These are phyloP conservation scores for Penicillium sclerotigenum DNA, from an alignment of 2,329 filamentous ascomycete species.

Conservation along the genomic window DNA sequence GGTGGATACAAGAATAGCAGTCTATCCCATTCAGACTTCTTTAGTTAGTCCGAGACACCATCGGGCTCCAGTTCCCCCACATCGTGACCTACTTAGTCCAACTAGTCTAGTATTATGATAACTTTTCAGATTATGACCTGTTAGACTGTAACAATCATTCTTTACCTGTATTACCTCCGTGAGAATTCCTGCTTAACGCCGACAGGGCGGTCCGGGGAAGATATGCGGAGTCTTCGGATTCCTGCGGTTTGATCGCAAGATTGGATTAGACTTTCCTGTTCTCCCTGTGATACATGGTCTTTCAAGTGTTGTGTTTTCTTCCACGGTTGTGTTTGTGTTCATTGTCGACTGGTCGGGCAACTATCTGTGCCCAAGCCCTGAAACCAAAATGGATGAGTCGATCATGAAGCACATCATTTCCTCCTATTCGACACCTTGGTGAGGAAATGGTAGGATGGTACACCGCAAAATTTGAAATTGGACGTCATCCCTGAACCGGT, in stretches of 20 bases:
- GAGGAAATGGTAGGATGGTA: not conserved
- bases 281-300: slow-evolving; percentile 17
- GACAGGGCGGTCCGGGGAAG: slow-evolving; percentile 28
- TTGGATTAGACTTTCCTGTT: slow-evolving; percentile 13
- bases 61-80: slow-evolving; percentile 26
- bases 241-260: slow-evolving; percentile 21
- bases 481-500: slow-evolving; percentile 12
- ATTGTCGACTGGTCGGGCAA: slow-evolving; percentile 13
- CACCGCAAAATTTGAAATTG: slow-evolving; percentile 7
- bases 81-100: not conserved
- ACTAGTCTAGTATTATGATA: not conserved
- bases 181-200: slow-evolving; percentile 21
- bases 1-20: slow-evolving; percentile 17
- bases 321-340: not conserved
- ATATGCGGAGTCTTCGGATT: slow-evolving; percentile 28
- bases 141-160: slow-evolving; percentile 8
- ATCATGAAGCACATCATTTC: slow-evolving; percentile 23
- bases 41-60: slow-evolving; percentile 21
- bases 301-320: not conserved
- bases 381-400: slow-evolving; percentile 14
- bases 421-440: slow-evolving; percentile 14
- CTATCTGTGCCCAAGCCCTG: slow-evolving; percentile 14
- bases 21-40: slow-evolving; percentile 24
- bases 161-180: slow-evolving; percentile 12
- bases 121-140: not conserved